phyloP scores from a whole-genome alignment of 2,329 filamentous ascomycete species.

The Didymella exigua region DNA sequence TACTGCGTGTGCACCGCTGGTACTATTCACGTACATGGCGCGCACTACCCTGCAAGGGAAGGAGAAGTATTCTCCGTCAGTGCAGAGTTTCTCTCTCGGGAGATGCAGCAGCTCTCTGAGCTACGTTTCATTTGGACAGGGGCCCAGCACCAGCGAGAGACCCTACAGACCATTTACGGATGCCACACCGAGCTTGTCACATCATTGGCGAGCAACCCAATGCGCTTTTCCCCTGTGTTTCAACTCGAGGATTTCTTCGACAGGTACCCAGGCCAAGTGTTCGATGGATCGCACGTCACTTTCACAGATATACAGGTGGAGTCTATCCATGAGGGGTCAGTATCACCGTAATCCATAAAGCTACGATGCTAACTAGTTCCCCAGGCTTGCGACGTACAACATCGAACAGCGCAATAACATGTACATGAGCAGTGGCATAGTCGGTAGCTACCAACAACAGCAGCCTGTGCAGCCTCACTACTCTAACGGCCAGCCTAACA shows the following conservation, averaged over 20 bases:
- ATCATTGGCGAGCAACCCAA: slow-evolving; percentile 68
- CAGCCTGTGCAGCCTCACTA: slow-evolving; percentile 36
- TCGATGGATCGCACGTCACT: slow-evolving; percentile 76
- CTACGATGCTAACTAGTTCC: slow-evolving; percentile 17
- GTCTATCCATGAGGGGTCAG: slow-evolving; percentile 62
- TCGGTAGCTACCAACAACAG: slow-evolving; percentile 39
- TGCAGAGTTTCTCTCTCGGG: slow-evolving; percentile 73
- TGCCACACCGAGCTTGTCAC: slow-evolving; percentile 84
- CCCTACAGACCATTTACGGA: slow-evolving; percentile 75
- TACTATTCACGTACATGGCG: slow-evolving; percentile 85
- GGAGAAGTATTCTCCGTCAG: slow-evolving; percentile 68
- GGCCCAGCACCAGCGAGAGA: slow-evolving; percentile 79
- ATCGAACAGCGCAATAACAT: slow-evolving; percentile 47
- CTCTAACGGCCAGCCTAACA: slow-evolving; percentile 39
- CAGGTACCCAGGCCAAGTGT: slow-evolving; percentile 72
- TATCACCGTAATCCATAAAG: background rate
- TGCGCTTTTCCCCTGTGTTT: slow-evolving; percentile 78
- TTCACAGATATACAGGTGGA: slow-evolving; percentile 71
- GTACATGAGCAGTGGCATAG: slow-evolving; percentile 42
- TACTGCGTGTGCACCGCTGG: slow-evolving; percentile 87
- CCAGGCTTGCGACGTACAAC: slow-evolving; percentile 43
- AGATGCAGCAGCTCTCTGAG: slow-evolving; percentile 80
- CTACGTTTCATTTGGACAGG: slow-evolving; percentile 77
- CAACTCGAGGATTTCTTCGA: slow-evolving; percentile 89
- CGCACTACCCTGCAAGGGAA: slow-evolving; percentile 72